Evolutionary conservation across 202 grass and related monocot species (phyloP).

Genomic region (Schoenoplectus tabernaemontani): DNA sequence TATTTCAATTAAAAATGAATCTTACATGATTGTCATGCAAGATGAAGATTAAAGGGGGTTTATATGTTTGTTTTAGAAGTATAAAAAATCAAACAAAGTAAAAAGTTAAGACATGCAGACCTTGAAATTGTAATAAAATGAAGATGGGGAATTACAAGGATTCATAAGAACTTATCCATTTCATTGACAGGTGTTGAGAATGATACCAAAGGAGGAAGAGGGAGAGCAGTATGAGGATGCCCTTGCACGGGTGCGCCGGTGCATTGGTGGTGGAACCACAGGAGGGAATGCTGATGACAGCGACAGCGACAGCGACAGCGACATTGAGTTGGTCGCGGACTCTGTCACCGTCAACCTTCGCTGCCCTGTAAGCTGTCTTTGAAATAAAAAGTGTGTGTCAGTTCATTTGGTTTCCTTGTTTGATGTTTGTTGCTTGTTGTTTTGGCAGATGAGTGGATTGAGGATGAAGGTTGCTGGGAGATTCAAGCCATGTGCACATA

Average conservation of each 20-base stretch:
- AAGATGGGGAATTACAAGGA: neutral
- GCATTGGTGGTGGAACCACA: slow-evolving; percentile 68
- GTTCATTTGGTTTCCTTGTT: slow-evolving; percentile 8
- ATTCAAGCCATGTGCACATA: slow-evolving; percentile 65
- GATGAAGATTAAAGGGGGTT: neutral
- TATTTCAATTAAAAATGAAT: too few species aligned
- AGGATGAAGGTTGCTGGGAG: slow-evolving; percentile 74
- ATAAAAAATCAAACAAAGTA: neutral
- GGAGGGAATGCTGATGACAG: slow-evolving; percentile 36
- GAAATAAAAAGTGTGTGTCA: neutral
- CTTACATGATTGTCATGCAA: too few species aligned
- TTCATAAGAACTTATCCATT: neutral
- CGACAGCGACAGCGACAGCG: slow-evolving; percentile 76
- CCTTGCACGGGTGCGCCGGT: slow-evolving; percentile 63
- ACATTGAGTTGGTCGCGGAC: slow-evolving; percentile 82
- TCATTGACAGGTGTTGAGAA: slow-evolving; percentile 48
- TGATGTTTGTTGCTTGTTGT: neutral
- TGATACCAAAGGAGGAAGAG: slow-evolving; percentile 79
- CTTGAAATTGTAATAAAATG: slow-evolving; percentile 13
- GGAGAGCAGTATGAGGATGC: slow-evolving; percentile 67
- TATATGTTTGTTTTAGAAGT: neutral
- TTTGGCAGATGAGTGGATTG: slow-evolving; percentile 65
- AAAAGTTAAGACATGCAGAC: neutral
- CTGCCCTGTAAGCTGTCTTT: slow-evolving; percentile 58
- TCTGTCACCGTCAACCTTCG: slow-evolving; percentile 73